These are phyloP conservation scores for Santalum album DNA, from an alignment of 164 flowering plant species.

Conservation along the genomic window DNA sequence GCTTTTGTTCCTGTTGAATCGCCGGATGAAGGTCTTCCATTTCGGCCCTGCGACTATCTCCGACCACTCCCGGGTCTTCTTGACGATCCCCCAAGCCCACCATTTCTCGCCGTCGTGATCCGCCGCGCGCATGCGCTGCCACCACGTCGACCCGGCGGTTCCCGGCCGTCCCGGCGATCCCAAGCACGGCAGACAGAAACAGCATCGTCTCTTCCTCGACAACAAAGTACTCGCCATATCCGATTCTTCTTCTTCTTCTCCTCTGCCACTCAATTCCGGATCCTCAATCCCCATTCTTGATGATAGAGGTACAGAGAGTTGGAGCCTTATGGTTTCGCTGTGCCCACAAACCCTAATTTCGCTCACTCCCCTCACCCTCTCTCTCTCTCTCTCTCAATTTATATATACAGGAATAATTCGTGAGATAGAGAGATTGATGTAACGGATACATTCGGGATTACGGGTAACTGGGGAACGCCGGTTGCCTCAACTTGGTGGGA, in stretches of 20 bases:
- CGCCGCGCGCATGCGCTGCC: constrained; percentile 23
- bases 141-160: constrained; percentile 19
- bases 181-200: constrained; percentile 34
- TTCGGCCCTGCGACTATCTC: constrained; percentile 77
- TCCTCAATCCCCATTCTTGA: too few relatives aligned
- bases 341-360: too few relatives aligned
- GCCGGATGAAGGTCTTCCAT: constrained; percentile 85
- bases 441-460: too few relatives aligned
- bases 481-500: too few relatives aligned
- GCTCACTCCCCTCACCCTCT: too few relatives aligned
- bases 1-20: constrained; percentile 35
- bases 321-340: too few relatives aligned
- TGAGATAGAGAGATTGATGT: too few relatives aligned
- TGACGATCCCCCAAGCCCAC: constrained; percentile 33
- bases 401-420: too few relatives aligned
- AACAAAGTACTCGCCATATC: constrained; percentile 5
- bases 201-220: constrained; percentile 14
- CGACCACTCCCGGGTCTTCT: constrained; percentile 65
- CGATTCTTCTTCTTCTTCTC: neutral
- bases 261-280: neutral
- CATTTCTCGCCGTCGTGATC: constrained; percentile 17
- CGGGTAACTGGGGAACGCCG: too few relatives aligned
- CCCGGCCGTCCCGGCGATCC: constrained; percentile 13
- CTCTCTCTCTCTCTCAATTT: too few relatives aligned
- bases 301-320: too few relatives aligned